These are phyloP conservation scores for Gastrodia elata DNA, from an alignment of 106 monocot species.

Conservation along the genomic window DNA sequence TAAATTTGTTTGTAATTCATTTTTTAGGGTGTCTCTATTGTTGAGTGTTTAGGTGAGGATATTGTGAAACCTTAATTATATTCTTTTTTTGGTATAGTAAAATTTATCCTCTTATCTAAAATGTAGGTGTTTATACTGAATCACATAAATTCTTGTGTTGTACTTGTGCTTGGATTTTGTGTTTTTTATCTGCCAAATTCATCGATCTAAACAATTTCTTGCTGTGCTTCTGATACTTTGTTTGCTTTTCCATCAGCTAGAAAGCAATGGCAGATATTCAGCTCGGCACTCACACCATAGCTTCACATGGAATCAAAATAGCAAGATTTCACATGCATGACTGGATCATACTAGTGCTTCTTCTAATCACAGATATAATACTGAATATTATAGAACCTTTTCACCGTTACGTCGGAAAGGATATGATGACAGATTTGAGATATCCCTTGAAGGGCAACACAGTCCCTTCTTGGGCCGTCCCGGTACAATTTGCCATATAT, in stretches of 20 bases:
- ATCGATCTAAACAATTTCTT: neutral
- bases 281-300: conserved; percentile 20
- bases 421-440: conserved; percentile 53
- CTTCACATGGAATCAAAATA: conserved; percentile 31
- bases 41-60: no score
- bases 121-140: no score
- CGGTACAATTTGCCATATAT: conserved; percentile 18
- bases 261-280: conserved; percentile 17
- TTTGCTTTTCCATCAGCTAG: conserved; percentile 3
- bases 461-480: conserved; percentile 65
- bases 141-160: no score
- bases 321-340: conserved; percentile 33
- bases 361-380: conserved; percentile 18
- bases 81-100: no score
- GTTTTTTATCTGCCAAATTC: no score
- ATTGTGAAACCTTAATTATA: no score
- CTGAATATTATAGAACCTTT: conserved; percentile 43
- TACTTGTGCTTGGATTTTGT: no score
- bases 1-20: no score
- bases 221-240: neutral
- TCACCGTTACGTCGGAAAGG: conserved; percentile 53
- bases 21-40: no score
- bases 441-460: conserved; percentile 56
- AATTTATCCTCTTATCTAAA: no score
- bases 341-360: conserved; percentile 39